Conservation (phyloP, 2,329 filamentous ascomycete species). For the Delphinella strobiligena region DNA sequence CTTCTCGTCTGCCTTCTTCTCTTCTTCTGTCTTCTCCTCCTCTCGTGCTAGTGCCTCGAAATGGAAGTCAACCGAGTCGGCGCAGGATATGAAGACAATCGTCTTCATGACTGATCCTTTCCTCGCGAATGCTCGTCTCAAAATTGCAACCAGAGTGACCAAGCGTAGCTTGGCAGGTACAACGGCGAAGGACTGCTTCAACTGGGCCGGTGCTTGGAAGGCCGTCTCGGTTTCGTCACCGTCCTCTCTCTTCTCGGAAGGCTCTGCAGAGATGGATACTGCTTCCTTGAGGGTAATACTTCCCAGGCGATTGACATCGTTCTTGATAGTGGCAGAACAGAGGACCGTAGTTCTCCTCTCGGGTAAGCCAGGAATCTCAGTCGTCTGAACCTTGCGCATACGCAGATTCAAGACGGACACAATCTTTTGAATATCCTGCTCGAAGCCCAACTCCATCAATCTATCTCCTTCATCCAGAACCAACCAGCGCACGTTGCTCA, state of each 20-base stretch:
- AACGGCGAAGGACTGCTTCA: conserved; percentile 84
- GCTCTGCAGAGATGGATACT: conserved; percentile 59
- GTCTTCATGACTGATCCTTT: conserved; percentile 91
- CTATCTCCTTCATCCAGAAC: conserved; percentile 93
- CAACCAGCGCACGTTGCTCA: conserved; percentile 84
- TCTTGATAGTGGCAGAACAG: conserved; percentile 95
- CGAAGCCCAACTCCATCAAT: conserved; percentile 97
- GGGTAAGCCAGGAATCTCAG: conserved; percentile 53
- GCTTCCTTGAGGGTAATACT: conserved; percentile 94
- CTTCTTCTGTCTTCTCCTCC: conserved; percentile 24
- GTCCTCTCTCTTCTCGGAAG: conserved; percentile 33
- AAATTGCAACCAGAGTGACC: conserved; percentile 70
- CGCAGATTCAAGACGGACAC: conserved; percentile 65
- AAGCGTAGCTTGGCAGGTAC: conserved; percentile 82
- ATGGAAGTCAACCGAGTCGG: conserved; percentile 94
- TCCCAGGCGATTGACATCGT: conserved; percentile 86
- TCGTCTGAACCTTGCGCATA: conserved; percentile 47
- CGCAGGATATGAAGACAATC: conserved; percentile 93
- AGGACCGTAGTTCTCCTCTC: conserved; percentile 73
- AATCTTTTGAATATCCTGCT: conserved; percentile 82
- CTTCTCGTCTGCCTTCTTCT: conserved; percentile 15
- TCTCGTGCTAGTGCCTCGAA: conserved; percentile 63
- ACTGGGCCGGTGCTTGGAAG: conserved; percentile 77
- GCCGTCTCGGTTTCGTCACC: conserved; percentile 37
- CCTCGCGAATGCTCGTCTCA: conserved; percentile 79